Evolutionary conservation across 169 alveolate genomes (phyloP).

Genomic region (Cryptosporidium andersoni): DNA sequence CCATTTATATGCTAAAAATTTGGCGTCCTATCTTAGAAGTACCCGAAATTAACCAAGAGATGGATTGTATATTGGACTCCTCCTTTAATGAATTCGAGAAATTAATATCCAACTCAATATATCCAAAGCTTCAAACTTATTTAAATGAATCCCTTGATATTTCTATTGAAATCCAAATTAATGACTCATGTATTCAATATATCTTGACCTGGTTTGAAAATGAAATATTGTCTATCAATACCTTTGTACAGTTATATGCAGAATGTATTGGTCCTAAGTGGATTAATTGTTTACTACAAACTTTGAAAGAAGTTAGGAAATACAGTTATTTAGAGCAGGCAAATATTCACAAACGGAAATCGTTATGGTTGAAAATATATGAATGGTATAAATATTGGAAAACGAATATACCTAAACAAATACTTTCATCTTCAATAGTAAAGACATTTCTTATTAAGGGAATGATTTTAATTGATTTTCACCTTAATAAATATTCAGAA

Average conservation of each 20-base stretch:
- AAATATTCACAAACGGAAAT: neutral
- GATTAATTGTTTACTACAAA: conserved; percentile 2
- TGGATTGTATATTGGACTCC: neutral
- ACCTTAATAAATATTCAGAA: conserved; percentile 31
- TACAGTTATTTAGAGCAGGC: neutral
- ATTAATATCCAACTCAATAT: neutral
- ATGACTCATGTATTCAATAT: conserved; percentile 10
- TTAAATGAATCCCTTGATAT: neutral
- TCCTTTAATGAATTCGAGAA: conserved; percentile 1
- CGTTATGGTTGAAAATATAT: conserved; percentile 1
- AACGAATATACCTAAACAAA: neutral
- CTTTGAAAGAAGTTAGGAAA: neutral
- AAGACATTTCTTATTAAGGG: conserved; percentile 34
- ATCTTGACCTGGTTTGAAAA: conserved; percentile 34
- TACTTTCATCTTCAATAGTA: conserved; percentile 16
- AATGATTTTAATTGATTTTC: conserved; percentile 44
- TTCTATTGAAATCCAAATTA: neutral
- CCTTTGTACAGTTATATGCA: conserved; percentile 5
- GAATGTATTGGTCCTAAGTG: conserved; percentile 56
- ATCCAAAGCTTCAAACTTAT: conserved; percentile 23
- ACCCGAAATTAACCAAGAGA: neutral
- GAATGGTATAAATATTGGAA: conserved; percentile 60
- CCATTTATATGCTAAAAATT: conserved; percentile 2
- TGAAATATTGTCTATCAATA: neutral
- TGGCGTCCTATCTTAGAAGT: conserved; percentile 46